Evolutionary conservation across 2,329 filamentous ascomycete genomes (phyloP).

Genomic region (Colletotrichum tabaci): DNA sequence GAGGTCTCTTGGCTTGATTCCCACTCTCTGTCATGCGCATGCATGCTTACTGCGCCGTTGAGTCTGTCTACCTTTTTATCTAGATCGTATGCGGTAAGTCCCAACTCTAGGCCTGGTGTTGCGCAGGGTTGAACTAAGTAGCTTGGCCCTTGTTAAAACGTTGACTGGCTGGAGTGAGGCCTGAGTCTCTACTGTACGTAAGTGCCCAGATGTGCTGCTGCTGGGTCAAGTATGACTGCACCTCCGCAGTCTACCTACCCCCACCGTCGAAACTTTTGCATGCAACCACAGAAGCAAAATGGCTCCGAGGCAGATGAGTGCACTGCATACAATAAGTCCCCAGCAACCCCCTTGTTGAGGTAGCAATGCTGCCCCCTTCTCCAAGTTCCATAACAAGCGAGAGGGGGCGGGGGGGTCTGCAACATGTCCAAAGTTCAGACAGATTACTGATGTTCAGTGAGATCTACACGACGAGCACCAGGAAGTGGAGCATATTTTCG

Average conservation of each 20-base stretch:
- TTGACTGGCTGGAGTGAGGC: too few relatives aligned
- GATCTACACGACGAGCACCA: conserved; percentile 37
- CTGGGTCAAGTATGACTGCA: too few relatives aligned
- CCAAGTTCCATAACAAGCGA: conserved; percentile 9
- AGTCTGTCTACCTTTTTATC: not conserved
- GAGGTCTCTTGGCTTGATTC: not conserved
- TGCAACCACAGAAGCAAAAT: not conserved
- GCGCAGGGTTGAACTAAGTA: too few relatives aligned
- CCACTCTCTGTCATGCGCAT: not conserved
- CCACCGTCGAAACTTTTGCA: too few relatives aligned
- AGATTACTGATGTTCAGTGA: conserved; percentile 33
- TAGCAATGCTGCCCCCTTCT: not conserved
- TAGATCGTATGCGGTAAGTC: too few relatives aligned
- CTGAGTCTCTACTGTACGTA: too few relatives aligned
- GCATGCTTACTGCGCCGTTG: not conserved
- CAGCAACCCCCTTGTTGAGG: not conserved
- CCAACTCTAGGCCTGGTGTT: too few relatives aligned
- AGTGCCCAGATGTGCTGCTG: too few relatives aligned
- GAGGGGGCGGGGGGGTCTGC: conserved; percentile 11
- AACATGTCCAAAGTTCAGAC: conserved; percentile 33
- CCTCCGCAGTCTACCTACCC: too few relatives aligned
- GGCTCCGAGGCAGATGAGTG: not conserved
- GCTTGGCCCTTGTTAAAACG: too few relatives aligned
- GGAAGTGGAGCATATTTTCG: conserved; percentile 16
- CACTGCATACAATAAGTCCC: not conserved